These are phyloP conservation scores for Paraconiothyrium brasiliense DNA, from an alignment of 2,329 filamentous ascomycete genomes.

Conservation along the genomic window DNA sequence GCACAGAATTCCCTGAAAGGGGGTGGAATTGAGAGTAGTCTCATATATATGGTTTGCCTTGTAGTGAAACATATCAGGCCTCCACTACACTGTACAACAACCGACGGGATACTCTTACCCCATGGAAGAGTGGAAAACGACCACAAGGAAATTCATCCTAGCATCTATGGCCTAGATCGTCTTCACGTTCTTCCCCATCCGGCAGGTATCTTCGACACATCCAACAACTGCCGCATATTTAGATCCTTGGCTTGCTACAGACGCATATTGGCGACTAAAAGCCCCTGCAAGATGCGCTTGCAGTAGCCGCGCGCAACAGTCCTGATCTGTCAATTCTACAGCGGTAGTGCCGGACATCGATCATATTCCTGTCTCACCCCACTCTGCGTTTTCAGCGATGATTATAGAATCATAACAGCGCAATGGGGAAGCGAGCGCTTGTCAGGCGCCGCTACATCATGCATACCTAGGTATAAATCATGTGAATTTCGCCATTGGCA, in stretches of 20 bases:
- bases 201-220: background rate
- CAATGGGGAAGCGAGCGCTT: background rate
- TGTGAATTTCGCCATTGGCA: background rate
- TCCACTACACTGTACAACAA: background rate
- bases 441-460: background rate
- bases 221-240: background rate
- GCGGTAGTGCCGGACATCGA: background rate
- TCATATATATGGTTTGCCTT: background rate
- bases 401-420: background rate
- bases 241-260: background rate
- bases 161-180: background rate
- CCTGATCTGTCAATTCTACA: background rate
- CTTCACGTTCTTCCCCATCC: background rate
- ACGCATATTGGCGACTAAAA: background rate
- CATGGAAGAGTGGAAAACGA: background rate
- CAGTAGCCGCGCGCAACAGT: background rate
- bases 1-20: background rate
- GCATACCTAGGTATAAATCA: background rate
- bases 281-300: background rate
- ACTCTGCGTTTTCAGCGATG: background rate
- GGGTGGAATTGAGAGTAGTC: background rate
- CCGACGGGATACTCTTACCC: background rate
- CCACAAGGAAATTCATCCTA: background rate
- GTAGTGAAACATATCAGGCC: background rate
- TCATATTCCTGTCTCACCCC: background rate